A percentile compares a stretch with the other conserved stretches of the same genome.
Conservation (phyloP, 768 basidiomycete genomes). For the Macrolepiota fuliginosa region DNA sequence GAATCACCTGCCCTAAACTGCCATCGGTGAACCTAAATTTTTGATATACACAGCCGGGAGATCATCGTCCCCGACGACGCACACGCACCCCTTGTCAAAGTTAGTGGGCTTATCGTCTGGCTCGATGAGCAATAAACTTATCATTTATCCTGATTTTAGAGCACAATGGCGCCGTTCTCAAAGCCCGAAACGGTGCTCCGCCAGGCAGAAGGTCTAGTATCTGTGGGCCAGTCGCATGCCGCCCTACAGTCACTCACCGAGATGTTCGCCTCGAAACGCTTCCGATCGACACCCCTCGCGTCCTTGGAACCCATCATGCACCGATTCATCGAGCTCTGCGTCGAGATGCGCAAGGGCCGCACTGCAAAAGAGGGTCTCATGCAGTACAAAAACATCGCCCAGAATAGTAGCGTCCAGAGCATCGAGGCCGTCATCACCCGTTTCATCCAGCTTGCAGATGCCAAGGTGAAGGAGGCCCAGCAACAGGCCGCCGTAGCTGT, state of each 20-base stretch:
- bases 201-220: constrained; percentile 92
- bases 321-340: constrained; percentile 94
- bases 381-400: constrained; percentile 98
- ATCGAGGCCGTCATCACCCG: constrained; percentile 90
- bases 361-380: constrained; percentile 94
- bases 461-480: constrained; percentile 82
- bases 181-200: constrained; percentile 90
- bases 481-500: constrained; percentile 80
- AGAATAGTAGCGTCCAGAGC: constrained; percentile 85
- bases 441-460: constrained; percentile 79
- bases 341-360: constrained; percentile 90
- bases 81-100: background rate
- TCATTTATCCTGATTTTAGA: constrained; percentile 3
- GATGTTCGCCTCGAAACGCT: constrained; percentile 92
- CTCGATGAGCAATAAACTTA: background rate
- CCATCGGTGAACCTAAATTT: constrained; percentile 4
- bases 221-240: constrained; percentile 87
- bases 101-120: constrained; percentile 2
- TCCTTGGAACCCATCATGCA: constrained; percentile 95
- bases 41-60: constrained; percentile 9
- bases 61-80: constrained; percentile 3
- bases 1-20: constrained; percentile 4
- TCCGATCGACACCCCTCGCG: constrained; percentile 84
- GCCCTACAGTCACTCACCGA: constrained; percentile 89
- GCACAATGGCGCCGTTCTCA: constrained; percentile 80